Percentiles rank a stretch among this genome's conserved stretches.
phyloP scores from a whole-genome alignment of 345 rosid genomes.

The Crucihimalaya himalaica region DNA sequence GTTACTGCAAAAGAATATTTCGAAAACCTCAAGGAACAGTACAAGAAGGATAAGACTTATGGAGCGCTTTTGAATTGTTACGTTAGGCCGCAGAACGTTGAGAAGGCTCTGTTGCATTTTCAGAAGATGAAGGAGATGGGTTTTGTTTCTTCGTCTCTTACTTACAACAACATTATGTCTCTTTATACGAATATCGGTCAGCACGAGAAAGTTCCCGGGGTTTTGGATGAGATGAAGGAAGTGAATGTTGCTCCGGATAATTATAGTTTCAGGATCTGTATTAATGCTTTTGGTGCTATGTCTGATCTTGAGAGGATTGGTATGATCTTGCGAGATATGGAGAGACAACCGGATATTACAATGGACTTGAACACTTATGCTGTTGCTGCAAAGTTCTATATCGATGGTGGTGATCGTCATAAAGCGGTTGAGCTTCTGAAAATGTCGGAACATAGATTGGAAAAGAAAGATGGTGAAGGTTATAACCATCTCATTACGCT shows the following conservation, averaged over 20 bases:
- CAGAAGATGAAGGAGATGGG: constrained; percentile 79
- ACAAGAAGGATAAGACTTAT: constrained; percentile 71
- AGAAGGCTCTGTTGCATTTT: constrained; percentile 61
- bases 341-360: constrained; percentile 48
- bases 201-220: constrained; percentile 60
- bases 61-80: constrained; percentile 90
- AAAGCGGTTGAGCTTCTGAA: constrained; percentile 59
- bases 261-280: constrained; percentile 75
- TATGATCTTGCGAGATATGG: constrained; percentile 66
- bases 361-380: constrained; percentile 91
- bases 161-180: constrained; percentile 82
- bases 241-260: constrained; percentile 67
- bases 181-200: constrained; percentile 61
- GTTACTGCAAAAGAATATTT: constrained; percentile 73
- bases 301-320: constrained; percentile 63
- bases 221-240: constrained; percentile 74
- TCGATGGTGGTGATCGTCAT: constrained; percentile 49
- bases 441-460: constrained; percentile 61
- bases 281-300: constrained; percentile 68
- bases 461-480: constrained; percentile 70
- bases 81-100: constrained; percentile 60
- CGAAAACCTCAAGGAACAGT: constrained; percentile 54
- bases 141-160: constrained; percentile 51
- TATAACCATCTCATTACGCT: constrained; percentile 73
- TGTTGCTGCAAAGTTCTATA: constrained; percentile 70